Evolutionary conservation across 129 eudicot genomes (phyloP).

Genomic region (Arctium minus): DNA sequence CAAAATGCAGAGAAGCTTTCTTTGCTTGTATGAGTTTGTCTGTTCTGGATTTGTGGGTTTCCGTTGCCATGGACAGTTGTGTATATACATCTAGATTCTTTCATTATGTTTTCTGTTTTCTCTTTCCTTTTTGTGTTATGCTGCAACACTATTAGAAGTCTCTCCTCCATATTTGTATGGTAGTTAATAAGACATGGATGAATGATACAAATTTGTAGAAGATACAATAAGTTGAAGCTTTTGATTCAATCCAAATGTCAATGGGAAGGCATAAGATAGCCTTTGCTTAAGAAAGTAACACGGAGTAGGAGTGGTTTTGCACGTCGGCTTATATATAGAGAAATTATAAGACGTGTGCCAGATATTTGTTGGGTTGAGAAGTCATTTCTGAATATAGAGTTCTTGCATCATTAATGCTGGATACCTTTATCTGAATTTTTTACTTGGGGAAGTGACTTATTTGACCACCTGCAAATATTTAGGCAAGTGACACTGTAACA

Average conservation of each 20-base stretch:
- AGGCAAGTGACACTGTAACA: not conserved
- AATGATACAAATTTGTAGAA: not conserved
- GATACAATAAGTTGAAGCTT: not conserved
- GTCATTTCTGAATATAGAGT: not conserved
- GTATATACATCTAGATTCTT: not conserved
- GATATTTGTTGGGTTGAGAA: not conserved
- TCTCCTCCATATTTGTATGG: not conserved
- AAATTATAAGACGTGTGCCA: not conserved
- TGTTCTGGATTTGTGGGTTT: not conserved
- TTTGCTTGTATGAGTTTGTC: not conserved
- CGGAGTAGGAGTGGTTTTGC: not conserved
- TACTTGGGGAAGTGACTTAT: not conserved
- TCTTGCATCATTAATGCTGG: not conserved
- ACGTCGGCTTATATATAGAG: not conserved
- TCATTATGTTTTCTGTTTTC: not conserved
- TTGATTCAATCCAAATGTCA: not conserved
- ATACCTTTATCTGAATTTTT: too few species aligned
- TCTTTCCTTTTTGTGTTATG: not conserved
- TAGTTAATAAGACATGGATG: not conserved
- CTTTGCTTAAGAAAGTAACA: not conserved
- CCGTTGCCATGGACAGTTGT: not conserved
- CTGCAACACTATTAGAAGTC: not conserved
- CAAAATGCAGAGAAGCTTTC: not conserved
- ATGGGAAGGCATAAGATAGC: not conserved
- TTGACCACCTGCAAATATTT: not conserved